A percentile compares a stretch with the other conserved stretches of the same genome.
phyloP scores from a whole-genome alignment of 78 protist species.

The Dictyostelium citrinum region DNA sequence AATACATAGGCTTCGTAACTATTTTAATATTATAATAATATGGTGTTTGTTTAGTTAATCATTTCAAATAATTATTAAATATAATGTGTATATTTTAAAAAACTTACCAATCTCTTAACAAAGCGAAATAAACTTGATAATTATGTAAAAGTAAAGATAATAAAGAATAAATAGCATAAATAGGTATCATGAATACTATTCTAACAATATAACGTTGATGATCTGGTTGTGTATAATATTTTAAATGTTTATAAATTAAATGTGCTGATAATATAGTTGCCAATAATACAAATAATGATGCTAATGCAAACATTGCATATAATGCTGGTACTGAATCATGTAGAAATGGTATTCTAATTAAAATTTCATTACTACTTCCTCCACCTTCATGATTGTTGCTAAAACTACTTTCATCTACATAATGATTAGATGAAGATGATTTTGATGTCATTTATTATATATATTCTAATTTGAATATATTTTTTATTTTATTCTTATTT shows the following conservation, averaged over 20 bases:
- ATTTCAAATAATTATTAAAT: too few species aligned
- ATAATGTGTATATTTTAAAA: too few species aligned
- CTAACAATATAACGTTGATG: conserved; percentile 54
- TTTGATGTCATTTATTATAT: background rate
- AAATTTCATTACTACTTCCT: background rate
- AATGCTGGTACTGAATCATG: conserved; percentile 34
- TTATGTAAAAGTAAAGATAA: background rate
- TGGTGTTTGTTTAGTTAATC: too few species aligned
- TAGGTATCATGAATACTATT: conserved; percentile 33
- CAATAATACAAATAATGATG: conserved; percentile 54
- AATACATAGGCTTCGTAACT: conserved; percentile 58
- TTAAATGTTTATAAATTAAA: conserved; percentile 38
- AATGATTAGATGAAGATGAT: background rate
- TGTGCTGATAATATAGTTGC: conserved; percentile 29
- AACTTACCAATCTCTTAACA: conserved; percentile 23
- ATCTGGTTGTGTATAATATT: conserved; percentile 29
- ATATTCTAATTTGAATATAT: background rate
- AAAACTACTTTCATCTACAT: background rate
- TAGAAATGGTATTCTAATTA: conserved; percentile 28
- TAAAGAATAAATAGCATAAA: conserved; percentile 12
- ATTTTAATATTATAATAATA: background rate
- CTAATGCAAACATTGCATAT: conserved; percentile 61
- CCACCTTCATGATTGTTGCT: background rate
- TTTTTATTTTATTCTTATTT: background rate
- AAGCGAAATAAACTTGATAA: conserved; percentile 20